These are phyloP conservation scores for Sporothrix pallida DNA, from an alignment of 2,329 filamentous ascomycete species.

Conservation along the genomic window DNA sequence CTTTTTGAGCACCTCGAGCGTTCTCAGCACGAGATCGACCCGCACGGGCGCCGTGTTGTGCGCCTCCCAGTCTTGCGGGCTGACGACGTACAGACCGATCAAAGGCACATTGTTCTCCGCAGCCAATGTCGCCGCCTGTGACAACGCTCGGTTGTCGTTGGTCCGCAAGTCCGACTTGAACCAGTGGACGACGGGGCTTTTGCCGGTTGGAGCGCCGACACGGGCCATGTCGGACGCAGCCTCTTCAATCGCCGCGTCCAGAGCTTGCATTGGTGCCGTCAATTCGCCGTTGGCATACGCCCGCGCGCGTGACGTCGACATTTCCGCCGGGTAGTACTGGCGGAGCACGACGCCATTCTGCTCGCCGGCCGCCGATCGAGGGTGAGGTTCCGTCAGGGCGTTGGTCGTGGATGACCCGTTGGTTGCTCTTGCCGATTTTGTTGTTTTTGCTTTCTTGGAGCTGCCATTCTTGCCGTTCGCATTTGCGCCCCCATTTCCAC, in stretches of 20 bases:
- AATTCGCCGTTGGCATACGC: conserved; percentile 75
- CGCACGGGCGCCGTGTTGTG: conserved; percentile 75
- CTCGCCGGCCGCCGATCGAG: conserved; percentile 54
- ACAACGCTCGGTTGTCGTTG: conserved; percentile 74
- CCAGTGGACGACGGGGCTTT: conserved; percentile 77
- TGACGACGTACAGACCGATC: conserved; percentile 78
- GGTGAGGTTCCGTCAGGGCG: conserved; percentile 53
- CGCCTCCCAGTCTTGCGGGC: conserved; percentile 82
- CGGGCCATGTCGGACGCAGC: conserved; percentile 61
- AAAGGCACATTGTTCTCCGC: conserved; percentile 61
- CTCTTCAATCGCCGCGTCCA: conserved; percentile 65
- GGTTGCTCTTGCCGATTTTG: not conserved
- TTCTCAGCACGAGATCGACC: conserved; percentile 82
- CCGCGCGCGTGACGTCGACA: conserved; percentile 77
- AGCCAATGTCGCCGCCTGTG: conserved; percentile 64
- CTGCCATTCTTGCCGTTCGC: not conserved
- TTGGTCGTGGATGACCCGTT: not conserved
- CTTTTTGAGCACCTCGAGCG: conserved; percentile 65
- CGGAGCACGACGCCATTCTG: conserved; percentile 69
- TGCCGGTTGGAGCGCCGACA: conserved; percentile 57
- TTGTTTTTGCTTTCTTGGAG: conserved; percentile 18
- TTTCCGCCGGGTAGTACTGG: conserved; percentile 83
- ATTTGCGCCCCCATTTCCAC: not conserved
- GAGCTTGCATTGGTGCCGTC: conserved; percentile 72
- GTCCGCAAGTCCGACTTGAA: conserved; percentile 83